Base-by-base conservation (phyloP, 2,329 filamentous ascomycete genomes). In the Fusarium humuli region DNA sequence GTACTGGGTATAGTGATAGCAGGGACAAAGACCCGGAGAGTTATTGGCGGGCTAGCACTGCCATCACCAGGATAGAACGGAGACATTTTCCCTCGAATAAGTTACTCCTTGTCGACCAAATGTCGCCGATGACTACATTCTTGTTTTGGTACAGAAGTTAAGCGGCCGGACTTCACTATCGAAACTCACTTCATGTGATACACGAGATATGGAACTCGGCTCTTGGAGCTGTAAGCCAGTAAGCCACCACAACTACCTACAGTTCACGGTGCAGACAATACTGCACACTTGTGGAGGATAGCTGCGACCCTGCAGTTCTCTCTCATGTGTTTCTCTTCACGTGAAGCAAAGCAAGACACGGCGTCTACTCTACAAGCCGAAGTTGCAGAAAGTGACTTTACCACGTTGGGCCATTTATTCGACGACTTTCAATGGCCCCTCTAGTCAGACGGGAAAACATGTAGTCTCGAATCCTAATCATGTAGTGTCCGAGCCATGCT, bases 31-130 rank as follows among this genome's bases (percentile, higher is more conserved):
- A 14, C 32, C 44, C 56, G 63, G 63, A 66, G 48, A 66, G 61
- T 67, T 66, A 61, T 48, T 45, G 22, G 54, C 57, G 55, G 22
- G 29, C n/a, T 48, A 32, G 44, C 64, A 67, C 64, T 61, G 64
- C 64, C 62, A 61, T 67, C 52, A 61, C 55, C 54, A 67, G 48
- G 65, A 67, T 50, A 50, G 62, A 67, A 37, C 62, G 64, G 64
- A 67, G 37, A 67, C 55, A 40, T 66, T 65, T 23, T 16, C 32
- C 27, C 37, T 22, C 25, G 27, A 57, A 53, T 18, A 29, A 30
- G 40, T 29, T 32, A 25, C 30, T 37, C 9, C 34, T n/a, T 23
- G 46, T 48, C 23, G 27, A 23, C 42, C 7, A 44, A 53, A 53
- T 52, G 61, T 66, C 25, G 30, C 63, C 61, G 47, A 61, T 13